Evolutionary conservation across 768 basidiomycete genomes (phyloP), one percentile per base, ranked within the genome.

Genomic region (Rhizopogon roseolus): DNA sequence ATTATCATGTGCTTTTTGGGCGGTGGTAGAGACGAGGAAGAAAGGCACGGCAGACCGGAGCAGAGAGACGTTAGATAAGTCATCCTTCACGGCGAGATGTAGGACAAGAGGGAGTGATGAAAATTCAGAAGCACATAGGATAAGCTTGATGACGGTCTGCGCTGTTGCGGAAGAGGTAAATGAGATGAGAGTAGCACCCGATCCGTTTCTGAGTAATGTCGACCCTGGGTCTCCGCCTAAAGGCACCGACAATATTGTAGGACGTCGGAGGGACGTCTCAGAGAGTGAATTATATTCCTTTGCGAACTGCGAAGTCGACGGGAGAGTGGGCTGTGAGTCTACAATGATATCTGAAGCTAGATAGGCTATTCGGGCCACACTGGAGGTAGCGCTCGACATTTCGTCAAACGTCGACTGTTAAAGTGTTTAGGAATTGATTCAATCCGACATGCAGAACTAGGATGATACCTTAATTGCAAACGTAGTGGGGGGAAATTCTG

Each of bases 1-100:
- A 68, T 98, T 86, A 64, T 95, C 91, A 61, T 96, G 89, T 4
- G 93, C 91, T 64, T 93, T 81, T 65, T 93, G 88, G 3, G 82
- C 67, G 1, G 80, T 82, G 36, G 81, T 77, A 6, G 93, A 95
- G 62, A 95, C 76, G 48, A 98, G 61, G 65, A 93, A 86, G 71
- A 85, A 90, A 28, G 90, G 89, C 5, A 91, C 81, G 17, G 84
- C 78, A n/a, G 87, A 81, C 39, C 86, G 85, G 54, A 96, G 84
- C 11, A 86, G 73, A 40, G 95, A 78, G 39, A 84, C 82, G 58
- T 88, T 84, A 34, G 89, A 82, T 41, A 93, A 79, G 65, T 90
- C 85, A 54, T 81, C 74, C 41, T 71, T 66, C 41, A 83, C 76
- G 11, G 84, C 84, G 37, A 93, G 71, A 63, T 93, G 88, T 29